Conservation (phyloP, 352 stramenopile genomes). For the Salisapilia sapeloensis region DNA sequence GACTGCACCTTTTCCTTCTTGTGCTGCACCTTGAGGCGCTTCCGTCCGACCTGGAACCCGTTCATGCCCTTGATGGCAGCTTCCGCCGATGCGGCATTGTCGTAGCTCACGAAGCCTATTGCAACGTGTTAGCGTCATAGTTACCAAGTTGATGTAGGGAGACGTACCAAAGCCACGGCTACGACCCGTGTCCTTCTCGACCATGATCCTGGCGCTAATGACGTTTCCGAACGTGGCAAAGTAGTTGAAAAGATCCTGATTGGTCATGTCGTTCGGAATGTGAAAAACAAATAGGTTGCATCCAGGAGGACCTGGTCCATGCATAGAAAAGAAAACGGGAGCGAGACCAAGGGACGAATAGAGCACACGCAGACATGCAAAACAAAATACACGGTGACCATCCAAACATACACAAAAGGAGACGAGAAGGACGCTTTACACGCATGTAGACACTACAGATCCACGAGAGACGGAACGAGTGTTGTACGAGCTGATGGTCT, state of each 20-base stretch:
- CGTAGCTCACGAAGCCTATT: conserved; percentile 93
- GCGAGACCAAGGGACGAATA: conserved; percentile 21
- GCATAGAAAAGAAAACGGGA: no score
- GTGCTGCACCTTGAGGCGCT: conserved; percentile 93
- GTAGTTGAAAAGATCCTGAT: conserved; percentile 93
- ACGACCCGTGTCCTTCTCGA: conserved; percentile 91
- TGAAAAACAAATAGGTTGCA: conserved; percentile 98
- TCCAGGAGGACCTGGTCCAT: conserved; percentile 81
- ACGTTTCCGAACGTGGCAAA: conserved; percentile 92
- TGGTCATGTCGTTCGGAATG: conserved; percentile 96
- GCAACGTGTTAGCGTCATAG: neutral
- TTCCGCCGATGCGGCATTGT: conserved; percentile 83
- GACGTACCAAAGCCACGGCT: conserved; percentile 86
- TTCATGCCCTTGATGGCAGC: conserved; percentile 92
- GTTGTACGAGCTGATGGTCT: no score
- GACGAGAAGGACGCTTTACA: conserved; percentile 2
- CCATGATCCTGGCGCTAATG: conserved; percentile 92
- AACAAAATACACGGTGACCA: conserved; percentile 9
- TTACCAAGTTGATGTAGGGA: conserved; percentile 5
- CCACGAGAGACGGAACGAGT: no score
- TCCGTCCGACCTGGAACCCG: conserved; percentile 91
- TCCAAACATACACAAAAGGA: conserved; percentile 9
- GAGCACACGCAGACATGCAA: conserved; percentile 27
- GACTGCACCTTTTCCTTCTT: conserved; percentile 81
- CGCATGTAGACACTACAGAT: conserved; percentile 7